Base-by-base conservation (phyloP, 2,329 filamentous ascomycete genomes). In the Colletotrichum australisinense region DNA sequence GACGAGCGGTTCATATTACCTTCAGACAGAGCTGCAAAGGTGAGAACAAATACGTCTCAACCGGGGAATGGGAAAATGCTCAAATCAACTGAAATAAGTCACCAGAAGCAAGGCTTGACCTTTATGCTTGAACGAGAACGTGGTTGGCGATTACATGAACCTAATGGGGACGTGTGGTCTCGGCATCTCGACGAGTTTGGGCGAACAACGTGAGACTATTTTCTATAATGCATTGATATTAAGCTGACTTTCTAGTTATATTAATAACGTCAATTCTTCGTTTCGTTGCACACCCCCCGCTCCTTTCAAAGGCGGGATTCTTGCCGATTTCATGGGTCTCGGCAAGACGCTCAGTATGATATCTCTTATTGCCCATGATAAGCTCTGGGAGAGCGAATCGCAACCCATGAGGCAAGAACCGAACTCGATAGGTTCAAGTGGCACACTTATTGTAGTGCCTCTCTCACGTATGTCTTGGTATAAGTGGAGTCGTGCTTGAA, bases 301-400 rank as follows among this genome's bases (percentile, higher is more conserved):
- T 26, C n/a, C 49, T 53, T 53, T 53, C 19, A 11, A 22, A 53
- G 49, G 49, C 22, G 49, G 24, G 2, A 53, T 53, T 53, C 49
- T 53, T 53, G 49, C 49, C 49, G 49, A 53, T 53, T n/a, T 24
- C n/a, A 53, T 24, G 49, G 49, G 49, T 53, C 49, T 53, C 7
- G 49, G 49, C 49, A 53, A 53, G 49, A 53, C 49, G 9, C 49
- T 53, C 3, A 53, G 49, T 53, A 53, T 53, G 49, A 53, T 53
- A 26, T 53, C n/a, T 11, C 49, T 53, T 1, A 24, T 53, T 26
- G 49, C 49, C 49, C 49, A 53, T 53, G 49, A 53, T 26, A 24
- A 53, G 49, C n/a, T 53, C 8, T 5, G 9, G 7, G n/a, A 53
- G n/a, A 53, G 9, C 26, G 49, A 4, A 14, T 5, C 49, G 4